Evolutionary conservation across 2,329 filamentous ascomycete species (phyloP).

Genomic region (Cryphonectria radicalis): DNA sequence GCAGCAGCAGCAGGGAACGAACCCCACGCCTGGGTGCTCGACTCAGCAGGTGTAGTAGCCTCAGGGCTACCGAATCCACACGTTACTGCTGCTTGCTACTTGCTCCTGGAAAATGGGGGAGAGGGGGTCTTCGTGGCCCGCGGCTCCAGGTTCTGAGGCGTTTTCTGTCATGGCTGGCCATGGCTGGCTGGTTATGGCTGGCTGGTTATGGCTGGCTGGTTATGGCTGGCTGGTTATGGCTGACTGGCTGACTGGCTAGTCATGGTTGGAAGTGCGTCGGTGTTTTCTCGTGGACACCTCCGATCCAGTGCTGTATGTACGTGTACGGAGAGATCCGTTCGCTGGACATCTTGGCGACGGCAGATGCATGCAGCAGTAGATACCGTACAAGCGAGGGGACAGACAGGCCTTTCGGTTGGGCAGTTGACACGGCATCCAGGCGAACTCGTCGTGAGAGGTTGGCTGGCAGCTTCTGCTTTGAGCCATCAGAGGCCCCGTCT

Average conservation of each 20-base stretch:
- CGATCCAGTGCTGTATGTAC: not conserved
- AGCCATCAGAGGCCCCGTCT: constrained; percentile 3
- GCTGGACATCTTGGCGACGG: constrained; percentile 7
- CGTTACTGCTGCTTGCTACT: not conserved
- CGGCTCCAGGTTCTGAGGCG: not conserved
- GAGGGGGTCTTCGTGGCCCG: constrained; percentile 2
- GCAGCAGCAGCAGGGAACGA: not conserved
- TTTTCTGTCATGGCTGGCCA: not conserved
- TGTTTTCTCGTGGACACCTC: constrained; percentile 4
- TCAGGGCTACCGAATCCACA: not conserved
- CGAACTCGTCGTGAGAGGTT: constrained; percentile 5
- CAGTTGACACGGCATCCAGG: not conserved
- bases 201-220: not conserved
- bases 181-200: not conserved
- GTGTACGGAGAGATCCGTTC: not conserved
- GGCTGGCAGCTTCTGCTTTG: constrained; percentile 23
- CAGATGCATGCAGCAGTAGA: constrained; percentile 3
- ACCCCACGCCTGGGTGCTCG: not conserved
- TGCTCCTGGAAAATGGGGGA: not conserved
- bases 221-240: not conserved
- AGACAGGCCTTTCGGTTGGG: not conserved
- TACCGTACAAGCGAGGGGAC: not conserved
- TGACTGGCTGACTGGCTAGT: not conserved
- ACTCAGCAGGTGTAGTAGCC: constrained; percentile 3
- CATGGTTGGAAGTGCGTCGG: not conserved